Evolutionary conservation across 306 rosid genomes (phyloP).

Genomic region (Potentilla sterilis): DNA sequence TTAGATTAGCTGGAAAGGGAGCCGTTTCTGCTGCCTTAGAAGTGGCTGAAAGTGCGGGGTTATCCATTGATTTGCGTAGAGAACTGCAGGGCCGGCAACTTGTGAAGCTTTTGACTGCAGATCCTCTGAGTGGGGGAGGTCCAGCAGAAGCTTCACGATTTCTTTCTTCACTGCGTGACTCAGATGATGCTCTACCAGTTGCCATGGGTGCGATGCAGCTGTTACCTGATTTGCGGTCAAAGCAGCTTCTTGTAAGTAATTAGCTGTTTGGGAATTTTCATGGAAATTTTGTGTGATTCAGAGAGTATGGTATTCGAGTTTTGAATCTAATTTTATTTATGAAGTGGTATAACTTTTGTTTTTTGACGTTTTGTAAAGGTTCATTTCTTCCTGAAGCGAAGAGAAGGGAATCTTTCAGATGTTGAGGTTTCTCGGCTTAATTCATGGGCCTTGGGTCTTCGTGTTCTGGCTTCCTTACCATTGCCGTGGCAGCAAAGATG

Average conservation of each 20-base stretch:
- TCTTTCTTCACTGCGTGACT: conserved; percentile 90
- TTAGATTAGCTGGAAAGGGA: conserved; percentile 93
- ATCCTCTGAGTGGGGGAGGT: conserved; percentile 97
- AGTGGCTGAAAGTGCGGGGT: conserved; percentile 97
- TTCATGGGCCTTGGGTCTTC: conserved; percentile 98
- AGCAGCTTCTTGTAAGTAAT: conserved; percentile 84
- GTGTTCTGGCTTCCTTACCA: conserved; percentile 90
- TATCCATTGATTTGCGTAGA: conserved; percentile 86
- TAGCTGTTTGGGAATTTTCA: not conserved
- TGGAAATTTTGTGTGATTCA: conserved; percentile 30
- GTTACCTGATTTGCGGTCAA: conserved; percentile 90
- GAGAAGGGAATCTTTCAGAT: conserved; percentile 91
- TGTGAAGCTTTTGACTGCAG: conserved; percentile 97
- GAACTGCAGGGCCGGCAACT: conserved; percentile 97
- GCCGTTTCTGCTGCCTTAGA: conserved; percentile 97
- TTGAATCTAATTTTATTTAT: conserved; percentile 22
- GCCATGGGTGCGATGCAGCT: conserved; percentile 99
- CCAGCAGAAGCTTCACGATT: conserved; percentile 99
- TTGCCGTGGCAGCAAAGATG: conserved; percentile 99
- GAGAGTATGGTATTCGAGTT: conserved; percentile 10
- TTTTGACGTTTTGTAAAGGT: conserved; percentile 52
- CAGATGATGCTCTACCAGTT: conserved; percentile 95
- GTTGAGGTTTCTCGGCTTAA: conserved; percentile 87
- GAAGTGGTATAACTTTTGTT: conserved; percentile 27
- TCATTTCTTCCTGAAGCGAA: conserved; percentile 94